Conservation (phyloP, 768 basidiomycete species). For the Termitomyces sp. region DNA sequence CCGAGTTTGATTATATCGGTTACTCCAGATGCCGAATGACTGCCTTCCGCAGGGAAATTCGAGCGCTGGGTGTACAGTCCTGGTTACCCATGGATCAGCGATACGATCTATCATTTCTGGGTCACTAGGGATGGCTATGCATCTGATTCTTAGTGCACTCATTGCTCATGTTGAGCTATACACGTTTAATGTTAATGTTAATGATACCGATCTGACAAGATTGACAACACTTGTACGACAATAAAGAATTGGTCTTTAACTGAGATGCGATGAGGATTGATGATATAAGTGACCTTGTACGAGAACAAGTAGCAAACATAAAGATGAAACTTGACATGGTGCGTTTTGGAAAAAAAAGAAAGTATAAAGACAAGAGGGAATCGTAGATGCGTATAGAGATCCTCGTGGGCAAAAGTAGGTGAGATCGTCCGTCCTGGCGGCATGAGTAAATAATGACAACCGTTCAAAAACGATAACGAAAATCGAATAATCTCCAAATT, state of each 20-base stretch:
- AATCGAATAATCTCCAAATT: constrained; percentile 4
- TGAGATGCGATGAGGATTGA: constrained; percentile 31
- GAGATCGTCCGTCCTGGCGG: constrained; percentile 38
- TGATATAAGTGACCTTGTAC: constrained; percentile 35
- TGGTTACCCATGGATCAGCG: background rate
- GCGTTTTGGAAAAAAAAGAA: constrained; percentile 12
- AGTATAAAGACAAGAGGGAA: constrained; percentile 11
- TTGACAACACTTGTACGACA: constrained; percentile 13
- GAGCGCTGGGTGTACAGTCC: constrained; percentile 33
- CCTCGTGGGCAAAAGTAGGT: constrained; percentile 13
- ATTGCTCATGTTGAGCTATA: background rate
- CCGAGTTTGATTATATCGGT: constrained; percentile 86
- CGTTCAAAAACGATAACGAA: constrained; percentile 17
- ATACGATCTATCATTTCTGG: background rate
- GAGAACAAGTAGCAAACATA: constrained; percentile 28
- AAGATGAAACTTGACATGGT: constrained; percentile 18
- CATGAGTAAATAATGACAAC: constrained; percentile 25
- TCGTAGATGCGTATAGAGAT: constrained; percentile 15
- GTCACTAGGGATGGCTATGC: background rate
- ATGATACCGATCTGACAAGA: background rate
- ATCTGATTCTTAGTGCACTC: background rate
- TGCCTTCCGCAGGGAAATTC: constrained; percentile 53
- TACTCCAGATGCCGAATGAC: constrained; percentile 71
- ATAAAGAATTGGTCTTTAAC: constrained; percentile 41
- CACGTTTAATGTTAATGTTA: background rate